Percentiles rank a stretch among this genome's conserved stretches.
Conservation (phyloP, 1,284 basidiomycete species). For the Heterobasidion parviporum region DNA sequence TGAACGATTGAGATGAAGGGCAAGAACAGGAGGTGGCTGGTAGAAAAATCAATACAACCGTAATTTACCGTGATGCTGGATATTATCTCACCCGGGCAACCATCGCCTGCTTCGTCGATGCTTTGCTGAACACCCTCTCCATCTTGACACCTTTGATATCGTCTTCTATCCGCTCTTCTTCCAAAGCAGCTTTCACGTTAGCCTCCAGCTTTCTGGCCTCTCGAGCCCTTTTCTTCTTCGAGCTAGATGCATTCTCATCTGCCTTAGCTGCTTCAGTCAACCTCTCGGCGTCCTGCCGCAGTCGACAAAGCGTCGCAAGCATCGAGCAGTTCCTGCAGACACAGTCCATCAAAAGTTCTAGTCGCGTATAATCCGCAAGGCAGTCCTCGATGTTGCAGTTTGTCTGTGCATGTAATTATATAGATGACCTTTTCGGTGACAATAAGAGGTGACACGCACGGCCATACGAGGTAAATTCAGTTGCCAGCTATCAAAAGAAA, state of each 20-base stretch:
- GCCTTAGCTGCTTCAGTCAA: constrained; percentile 38
- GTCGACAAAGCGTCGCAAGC: constrained; percentile 54
- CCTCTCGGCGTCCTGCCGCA: constrained; percentile 49
- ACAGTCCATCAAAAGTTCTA: constrained; percentile 78
- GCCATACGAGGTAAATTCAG: constrained; percentile 61
- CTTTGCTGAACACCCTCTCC: constrained; percentile 63
- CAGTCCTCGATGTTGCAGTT: constrained; percentile 65
- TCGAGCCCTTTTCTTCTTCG: constrained; percentile 65
- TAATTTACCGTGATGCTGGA: constrained; percentile 5
- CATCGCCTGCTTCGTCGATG: constrained; percentile 85
- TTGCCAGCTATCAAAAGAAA: constrained; percentile 77
- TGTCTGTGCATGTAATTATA: constrained; percentile 24
- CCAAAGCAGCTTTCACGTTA: constrained; percentile 55
- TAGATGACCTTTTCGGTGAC: neutral
- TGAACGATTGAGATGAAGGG: constrained; percentile 83
- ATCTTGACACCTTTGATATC: constrained; percentile 69
- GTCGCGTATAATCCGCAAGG: constrained; percentile 72
- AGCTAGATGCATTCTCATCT: constrained; percentile 36
- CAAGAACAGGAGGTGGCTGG: constrained; percentile 76
- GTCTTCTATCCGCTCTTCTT: constrained; percentile 71
- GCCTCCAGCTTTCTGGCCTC: constrained; percentile 59
- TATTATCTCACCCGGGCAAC: constrained; percentile 54
- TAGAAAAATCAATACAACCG: constrained; percentile 4
- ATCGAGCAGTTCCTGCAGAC: constrained; percentile 79
- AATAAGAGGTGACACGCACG: constrained; percentile 25